A percentile compares a stretch with the other conserved stretches of the same genome.
These are phyloP conservation scores for Annulohypoxylon stygium DNA, from an alignment of 495 filamentous ascomycete genomes.

Conservation along the genomic window DNA sequence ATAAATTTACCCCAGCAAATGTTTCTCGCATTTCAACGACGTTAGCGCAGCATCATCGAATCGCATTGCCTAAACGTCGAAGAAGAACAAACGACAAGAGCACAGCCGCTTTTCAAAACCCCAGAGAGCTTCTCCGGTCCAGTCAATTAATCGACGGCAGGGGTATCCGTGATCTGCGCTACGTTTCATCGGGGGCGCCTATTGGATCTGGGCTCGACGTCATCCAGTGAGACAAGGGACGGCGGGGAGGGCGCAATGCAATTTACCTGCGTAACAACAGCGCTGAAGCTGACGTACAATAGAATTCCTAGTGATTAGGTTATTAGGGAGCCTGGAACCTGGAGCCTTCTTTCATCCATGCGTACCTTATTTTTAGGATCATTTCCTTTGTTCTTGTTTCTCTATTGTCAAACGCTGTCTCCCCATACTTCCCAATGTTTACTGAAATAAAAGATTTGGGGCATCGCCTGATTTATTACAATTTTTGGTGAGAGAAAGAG, in stretches of 20 bases:
- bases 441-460: background rate
- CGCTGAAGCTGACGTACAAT: slow-evolving; percentile 6
- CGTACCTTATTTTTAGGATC: background rate
- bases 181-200: slow-evolving; percentile 41
- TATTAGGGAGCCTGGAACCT: background rate
- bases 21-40: too few species aligned
- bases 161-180: slow-evolving; percentile 33
- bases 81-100: slow-evolving; percentile 15
- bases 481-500: slow-evolving; percentile 6
- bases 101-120: slow-evolving; percentile 36
- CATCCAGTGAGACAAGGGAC: slow-evolving; percentile 32
- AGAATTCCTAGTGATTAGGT: slow-evolving; percentile 1
- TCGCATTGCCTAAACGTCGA: slow-evolving; percentile 16
- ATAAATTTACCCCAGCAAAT: too few species aligned
- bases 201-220: slow-evolving; percentile 38
- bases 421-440: background rate
- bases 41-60: slow-evolving; percentile 25
- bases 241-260: background rate
- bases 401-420: background rate
- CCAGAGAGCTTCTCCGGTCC: slow-evolving; percentile 17
- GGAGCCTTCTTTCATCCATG: background rate
- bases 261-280: slow-evolving; percentile 1
- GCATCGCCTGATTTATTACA: background rate
- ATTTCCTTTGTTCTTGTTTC: slow-evolving; percentile 14
- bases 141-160: slow-evolving; percentile 41